phyloP scores from a whole-genome alignment of 176 grass and related monocot species.

The Bonia amplexicaulis region DNA sequence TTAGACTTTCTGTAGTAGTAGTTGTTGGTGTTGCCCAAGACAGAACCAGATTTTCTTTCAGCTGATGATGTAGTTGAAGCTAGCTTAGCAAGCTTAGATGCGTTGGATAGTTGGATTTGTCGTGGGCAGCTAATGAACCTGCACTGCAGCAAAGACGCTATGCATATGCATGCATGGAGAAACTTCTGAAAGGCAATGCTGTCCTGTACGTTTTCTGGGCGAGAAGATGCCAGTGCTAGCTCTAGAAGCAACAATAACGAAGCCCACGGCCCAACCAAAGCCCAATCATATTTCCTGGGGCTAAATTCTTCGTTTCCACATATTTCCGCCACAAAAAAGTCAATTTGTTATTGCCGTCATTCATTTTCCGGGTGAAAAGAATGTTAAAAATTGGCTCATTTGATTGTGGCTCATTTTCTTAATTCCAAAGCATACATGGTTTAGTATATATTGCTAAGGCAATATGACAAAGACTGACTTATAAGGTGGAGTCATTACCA shows the following conservation, averaged over 20 bases:
- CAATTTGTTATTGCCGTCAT: neutral
- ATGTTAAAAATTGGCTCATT: too few relatives aligned
- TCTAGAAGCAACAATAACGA: neutral
- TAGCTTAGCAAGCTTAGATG: neutral
- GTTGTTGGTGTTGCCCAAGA: neutral
- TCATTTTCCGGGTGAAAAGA: neutral
- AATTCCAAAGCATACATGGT: too few relatives aligned
- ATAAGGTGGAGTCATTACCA: too few relatives aligned
- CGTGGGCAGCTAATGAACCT: neutral
- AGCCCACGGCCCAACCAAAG: neutral
- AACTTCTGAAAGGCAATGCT: neutral
- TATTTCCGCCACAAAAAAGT: neutral
- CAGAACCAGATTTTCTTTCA: neutral
- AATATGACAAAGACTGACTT: too few relatives aligned
- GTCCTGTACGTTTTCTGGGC: neutral
- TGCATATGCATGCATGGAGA: neutral
- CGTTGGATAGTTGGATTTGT: neutral
- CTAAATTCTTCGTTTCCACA: neutral
- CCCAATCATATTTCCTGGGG: neutral
- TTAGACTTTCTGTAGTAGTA: too few relatives aligned
- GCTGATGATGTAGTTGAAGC: neutral
- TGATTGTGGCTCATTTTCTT: too few relatives aligned
- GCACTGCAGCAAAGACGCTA: neutral
- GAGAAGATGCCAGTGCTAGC: neutral
- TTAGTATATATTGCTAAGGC: too few relatives aligned